Evolutionary conservation across 2,329 filamentous ascomycete species (phyloP).

Genomic region (Penicillium sp.): DNA sequence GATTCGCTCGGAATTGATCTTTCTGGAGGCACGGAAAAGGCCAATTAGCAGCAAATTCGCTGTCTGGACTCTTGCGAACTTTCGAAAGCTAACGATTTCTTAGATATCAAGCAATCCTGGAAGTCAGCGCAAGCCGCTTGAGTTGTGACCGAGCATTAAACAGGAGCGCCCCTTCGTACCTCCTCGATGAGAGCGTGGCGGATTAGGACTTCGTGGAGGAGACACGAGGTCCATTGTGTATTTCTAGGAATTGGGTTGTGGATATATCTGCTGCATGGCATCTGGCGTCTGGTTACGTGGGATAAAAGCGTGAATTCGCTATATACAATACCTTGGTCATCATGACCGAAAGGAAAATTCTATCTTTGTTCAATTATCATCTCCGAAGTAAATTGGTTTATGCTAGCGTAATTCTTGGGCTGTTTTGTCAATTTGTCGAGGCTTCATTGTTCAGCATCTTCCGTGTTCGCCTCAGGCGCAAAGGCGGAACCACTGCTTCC

Average conservation of each 20-base stretch:
- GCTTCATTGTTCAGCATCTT: background rate
- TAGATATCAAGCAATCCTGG: slow-evolving; percentile 53
- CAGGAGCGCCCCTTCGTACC: background rate
- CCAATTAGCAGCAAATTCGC: background rate
- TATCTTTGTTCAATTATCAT: background rate
- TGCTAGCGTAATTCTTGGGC: background rate
- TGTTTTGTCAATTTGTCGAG: background rate
- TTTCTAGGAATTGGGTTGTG: slow-evolving; percentile 26
- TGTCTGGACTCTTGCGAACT: background rate
- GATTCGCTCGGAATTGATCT: background rate
- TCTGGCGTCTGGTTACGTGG: slow-evolving; percentile 38
- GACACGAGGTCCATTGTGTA: slow-evolving; percentile 25
- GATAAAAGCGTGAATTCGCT: slow-evolving; percentile 12
- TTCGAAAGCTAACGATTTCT: slow-evolving; percentile 7
- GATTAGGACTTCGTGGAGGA: background rate
- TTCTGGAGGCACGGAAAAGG: too few relatives aligned
- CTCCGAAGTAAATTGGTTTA: background rate
- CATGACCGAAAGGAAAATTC: slow-evolving; percentile 2
- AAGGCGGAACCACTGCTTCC: slow-evolving; percentile 12
- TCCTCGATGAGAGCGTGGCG: background rate
- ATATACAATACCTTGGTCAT: slow-evolving; percentile 4
- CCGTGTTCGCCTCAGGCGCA: slow-evolving; percentile 8
- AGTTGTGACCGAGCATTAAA: slow-evolving; percentile 12
- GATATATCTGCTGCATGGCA: slow-evolving; percentile 40
- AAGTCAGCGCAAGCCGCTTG: slow-evolving; percentile 37